phyloP scores from a whole-genome alignment of 768 basidiomycete species.

The Galerina sulciceps region DNA sequence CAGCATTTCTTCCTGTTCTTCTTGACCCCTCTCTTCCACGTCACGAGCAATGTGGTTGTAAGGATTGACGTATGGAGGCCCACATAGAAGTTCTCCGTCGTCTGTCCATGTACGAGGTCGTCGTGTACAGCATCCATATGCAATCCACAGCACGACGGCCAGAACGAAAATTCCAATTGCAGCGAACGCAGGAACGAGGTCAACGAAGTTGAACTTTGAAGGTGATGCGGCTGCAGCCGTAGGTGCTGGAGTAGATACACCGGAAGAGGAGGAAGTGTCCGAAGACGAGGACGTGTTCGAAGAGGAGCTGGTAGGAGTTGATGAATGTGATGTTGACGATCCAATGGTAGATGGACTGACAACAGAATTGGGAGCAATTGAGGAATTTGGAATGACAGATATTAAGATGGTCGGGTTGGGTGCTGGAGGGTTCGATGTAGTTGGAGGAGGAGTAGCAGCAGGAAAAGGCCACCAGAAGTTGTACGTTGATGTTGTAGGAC shows the following conservation, averaged over 20 bases:
- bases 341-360: not conserved
- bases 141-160: conserved; percentile 35
- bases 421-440: not conserved
- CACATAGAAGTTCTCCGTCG: conserved; percentile 25
- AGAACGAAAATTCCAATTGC: conserved; percentile 34
- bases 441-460: conserved; percentile 13
- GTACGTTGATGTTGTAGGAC: conserved; percentile 24
- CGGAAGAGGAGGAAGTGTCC: not conserved
- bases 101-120: conserved; percentile 15
- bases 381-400: conserved; percentile 3
- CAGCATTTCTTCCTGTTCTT: not conserved
- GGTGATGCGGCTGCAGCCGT: not conserved
- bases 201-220: conserved; percentile 19
- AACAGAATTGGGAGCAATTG: not conserved
- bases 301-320: conserved; percentile 6
- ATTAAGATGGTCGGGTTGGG: conserved; percentile 12
- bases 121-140: conserved; percentile 37
- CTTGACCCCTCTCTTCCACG: not conserved
- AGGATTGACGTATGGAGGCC: conserved; percentile 22
- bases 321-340: not conserved
- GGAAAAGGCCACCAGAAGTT: conserved; percentile 45
- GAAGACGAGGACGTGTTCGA: conserved; percentile 9
- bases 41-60: conserved; percentile 1
- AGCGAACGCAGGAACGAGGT: conserved; percentile 36
- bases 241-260: not conserved